Conservation (phyloP, 148 eudicot genomes). For the Nyssa sinensis region DNA sequence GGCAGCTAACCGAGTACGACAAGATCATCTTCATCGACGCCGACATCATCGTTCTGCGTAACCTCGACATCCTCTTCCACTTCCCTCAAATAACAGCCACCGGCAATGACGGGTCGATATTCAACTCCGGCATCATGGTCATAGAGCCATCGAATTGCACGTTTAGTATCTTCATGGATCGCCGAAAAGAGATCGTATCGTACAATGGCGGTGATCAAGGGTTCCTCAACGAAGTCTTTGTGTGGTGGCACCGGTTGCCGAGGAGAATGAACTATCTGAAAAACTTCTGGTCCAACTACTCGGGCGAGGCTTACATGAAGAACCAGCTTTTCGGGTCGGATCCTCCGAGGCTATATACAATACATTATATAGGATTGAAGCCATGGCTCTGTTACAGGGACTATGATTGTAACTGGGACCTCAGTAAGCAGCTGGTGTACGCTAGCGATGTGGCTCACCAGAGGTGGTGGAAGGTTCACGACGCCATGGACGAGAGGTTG, state of each 20-base stretch:
- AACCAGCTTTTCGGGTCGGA: conserved; percentile 70
- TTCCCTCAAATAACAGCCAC: conserved; percentile 81
- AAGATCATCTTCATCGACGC: conserved; percentile 85
- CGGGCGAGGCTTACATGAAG: conserved; percentile 51
- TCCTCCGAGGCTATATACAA: conserved; percentile 69
- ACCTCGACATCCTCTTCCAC: conserved; percentile 67
- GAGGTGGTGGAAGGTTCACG: conserved; percentile 87
- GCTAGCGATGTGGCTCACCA: conserved; percentile 83
- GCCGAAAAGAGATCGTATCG: conserved; percentile 52
- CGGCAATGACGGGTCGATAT: conserved; percentile 76
- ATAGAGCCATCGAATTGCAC: conserved; percentile 92
- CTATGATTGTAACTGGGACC: conserved; percentile 90
- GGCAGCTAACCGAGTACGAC: conserved; percentile 83
- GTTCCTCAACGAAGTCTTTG: conserved; percentile 82
- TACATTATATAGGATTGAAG: conserved; percentile 84
- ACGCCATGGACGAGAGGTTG: conserved; percentile 60
- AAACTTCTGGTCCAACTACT: conserved; percentile 79
- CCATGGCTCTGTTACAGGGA: conserved; percentile 95
- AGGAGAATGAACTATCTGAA: conserved; percentile 78
- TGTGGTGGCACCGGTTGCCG: conserved; percentile 95
- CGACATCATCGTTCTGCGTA: conserved; percentile 66
- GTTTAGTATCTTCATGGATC: conserved; percentile 60
- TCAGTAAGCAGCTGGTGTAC: conserved; percentile 52
- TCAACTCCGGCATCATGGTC: conserved; percentile 93
- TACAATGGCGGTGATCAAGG: conserved; percentile 98